Conservation (phyloP, 106 monocot genomes). For the Hemerocallis citrina region DNA sequence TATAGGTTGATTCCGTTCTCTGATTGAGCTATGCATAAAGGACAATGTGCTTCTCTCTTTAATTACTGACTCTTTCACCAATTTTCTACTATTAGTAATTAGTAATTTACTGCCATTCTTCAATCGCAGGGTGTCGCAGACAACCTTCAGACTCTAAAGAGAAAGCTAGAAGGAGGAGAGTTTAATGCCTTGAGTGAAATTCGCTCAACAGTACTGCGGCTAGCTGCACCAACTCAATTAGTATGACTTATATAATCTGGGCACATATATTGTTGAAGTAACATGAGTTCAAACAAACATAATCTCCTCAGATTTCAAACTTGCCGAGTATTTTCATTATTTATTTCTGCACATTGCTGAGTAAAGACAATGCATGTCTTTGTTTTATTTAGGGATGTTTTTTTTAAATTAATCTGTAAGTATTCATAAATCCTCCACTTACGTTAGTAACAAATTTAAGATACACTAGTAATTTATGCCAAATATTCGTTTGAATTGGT, state of each 20-base stretch:
- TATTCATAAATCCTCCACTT: too few relatives aligned
- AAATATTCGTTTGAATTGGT: not conserved
- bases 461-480: not conserved
- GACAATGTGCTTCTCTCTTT: too few relatives aligned
- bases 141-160: conserved; percentile 39
- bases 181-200: conserved; percentile 70
- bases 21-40: too few relatives aligned
- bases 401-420: not conserved
- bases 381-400: not conserved
- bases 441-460: too few relatives aligned
- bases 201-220: conserved; percentile 51
- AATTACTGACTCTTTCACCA: too few relatives aligned
- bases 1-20: too few relatives aligned
- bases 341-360: not conserved
- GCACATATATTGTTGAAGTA: not conserved
- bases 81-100: not conserved
- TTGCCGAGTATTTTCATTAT: conserved; percentile 1
- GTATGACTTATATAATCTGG: conserved; percentile 25
- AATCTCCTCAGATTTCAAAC: not conserved
- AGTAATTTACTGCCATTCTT: conserved; percentile 5
- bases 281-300: not conserved
- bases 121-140: conserved; percentile 47
- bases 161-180: conserved; percentile 45
- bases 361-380: not conserved
- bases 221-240: conserved; percentile 61